Base-by-base conservation (phyloP, 768 basidiomycete species). In the Mycena rosella region DNA sequence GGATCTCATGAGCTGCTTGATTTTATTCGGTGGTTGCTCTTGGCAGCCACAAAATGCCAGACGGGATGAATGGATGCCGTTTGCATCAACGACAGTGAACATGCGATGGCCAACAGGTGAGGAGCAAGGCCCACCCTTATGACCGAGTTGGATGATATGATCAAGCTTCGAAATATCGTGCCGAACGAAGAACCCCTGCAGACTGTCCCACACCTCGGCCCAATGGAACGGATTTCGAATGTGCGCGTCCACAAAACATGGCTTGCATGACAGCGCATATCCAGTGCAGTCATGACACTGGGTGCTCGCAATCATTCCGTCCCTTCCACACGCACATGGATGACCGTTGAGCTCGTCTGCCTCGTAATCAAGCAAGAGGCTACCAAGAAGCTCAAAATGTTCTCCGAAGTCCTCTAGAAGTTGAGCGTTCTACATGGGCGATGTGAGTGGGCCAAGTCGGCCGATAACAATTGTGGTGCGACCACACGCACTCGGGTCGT, bases 31-130 rank as follows among this genome's bases (percentile, higher is more conserved):
- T 0, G 48, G 27, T 1, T 55, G 70, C 10, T 40, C 51, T 30
- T 29, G 30, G 53, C 78, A 79, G 0, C 20, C 36, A 51, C 78
- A 79, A 59, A 75, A 78, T 0, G 67, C 68, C 6, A 78, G 7
- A 9, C 62, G 58, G 11, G 73, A 76, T 0, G 68, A 55, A 56
- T 78, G 76, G 29, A 78, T 59, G 1, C 78, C 77, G 55, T 76
- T 78, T 5, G 34, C 45, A 52, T 78, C 74, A 18, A 77, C 65
- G 13, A 78, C 66, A 1, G 63, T 69, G 62, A 75, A 74, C 18
- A 54, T 11, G 17, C 65, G 52, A 24, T 20, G 52, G 0, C 42
- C 42, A 1, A 20, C 18, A 2, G 65, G 52, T 5, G n/a, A 3
- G 2, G 47, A 42, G 52, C 70, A 72, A 0, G 53, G 52, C 5